These are phyloP conservation scores for Talaromyces thailandensis DNA, from an alignment of 495 filamentous ascomycete species.

Conservation along the genomic window DNA sequence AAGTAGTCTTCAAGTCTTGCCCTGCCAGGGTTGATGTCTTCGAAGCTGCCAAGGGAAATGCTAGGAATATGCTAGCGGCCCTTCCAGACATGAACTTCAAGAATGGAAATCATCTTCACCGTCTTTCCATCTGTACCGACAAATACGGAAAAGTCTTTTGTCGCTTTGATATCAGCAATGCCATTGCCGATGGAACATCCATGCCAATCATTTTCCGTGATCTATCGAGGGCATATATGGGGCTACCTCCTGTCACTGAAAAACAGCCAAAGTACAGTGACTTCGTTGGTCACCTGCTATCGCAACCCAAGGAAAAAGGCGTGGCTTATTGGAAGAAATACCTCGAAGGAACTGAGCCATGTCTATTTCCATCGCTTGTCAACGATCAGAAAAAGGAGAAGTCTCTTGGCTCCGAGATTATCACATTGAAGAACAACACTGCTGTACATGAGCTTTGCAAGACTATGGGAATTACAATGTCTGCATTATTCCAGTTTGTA, in stretches of 20 bases:
- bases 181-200: slow-evolving; percentile 25
- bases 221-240: slow-evolving; percentile 12
- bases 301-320: slow-evolving; percentile 16
- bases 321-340: slow-evolving; percentile 43
- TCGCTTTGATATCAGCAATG: slow-evolving; percentile 38
- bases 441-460: slow-evolving; percentile 28
- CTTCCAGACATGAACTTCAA: slow-evolving; percentile 8
- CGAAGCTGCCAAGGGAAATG: slow-evolving; percentile 5
- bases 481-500: slow-evolving; percentile 32
- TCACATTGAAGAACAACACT: slow-evolving; percentile 7
- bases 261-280: slow-evolving; percentile 22
- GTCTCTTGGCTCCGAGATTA: slow-evolving; percentile 7
- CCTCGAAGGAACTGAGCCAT: slow-evolving; percentile 41
- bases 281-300: slow-evolving; percentile 31
- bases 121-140: slow-evolving; percentile 22
- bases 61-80: slow-evolving; percentile 3
- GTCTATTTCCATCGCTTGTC: slow-evolving; percentile 39
- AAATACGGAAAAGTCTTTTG: slow-evolving; percentile 14
- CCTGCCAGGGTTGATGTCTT: slow-evolving; percentile 4
- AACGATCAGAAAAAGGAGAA: slow-evolving; percentile 7
- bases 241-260: not conserved
- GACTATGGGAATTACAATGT: slow-evolving; percentile 17
- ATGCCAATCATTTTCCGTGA: slow-evolving; percentile 18
- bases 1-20: slow-evolving; percentile 25
- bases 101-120: slow-evolving; percentile 23